These are phyloP conservation scores for Phytophthora tentaculata DNA, from an alignment of 352 stramenopile species.

Conservation along the genomic window DNA sequence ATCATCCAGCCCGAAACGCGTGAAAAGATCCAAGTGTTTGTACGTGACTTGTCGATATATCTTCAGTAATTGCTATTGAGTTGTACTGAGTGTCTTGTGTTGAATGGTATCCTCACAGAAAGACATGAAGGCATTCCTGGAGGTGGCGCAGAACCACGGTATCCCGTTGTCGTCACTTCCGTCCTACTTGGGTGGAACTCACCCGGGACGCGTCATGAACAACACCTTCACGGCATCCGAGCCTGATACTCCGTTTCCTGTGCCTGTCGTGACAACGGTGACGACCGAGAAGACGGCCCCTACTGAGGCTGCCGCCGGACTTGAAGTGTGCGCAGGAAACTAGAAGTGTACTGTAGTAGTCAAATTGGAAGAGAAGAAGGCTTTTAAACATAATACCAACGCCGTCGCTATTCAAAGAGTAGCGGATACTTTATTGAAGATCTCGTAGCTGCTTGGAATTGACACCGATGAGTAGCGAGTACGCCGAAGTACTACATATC, in stretches of 20 bases:
- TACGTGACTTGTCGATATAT: conserved; percentile 44
- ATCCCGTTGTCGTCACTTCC: conserved; percentile 68
- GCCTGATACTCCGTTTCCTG: conserved; percentile 60
- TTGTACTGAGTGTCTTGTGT: not conserved
- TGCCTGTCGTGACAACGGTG: conserved; percentile 13
- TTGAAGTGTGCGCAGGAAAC: conserved; percentile 26
- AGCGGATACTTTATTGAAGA: no score
- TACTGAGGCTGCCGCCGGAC: conserved; percentile 10
- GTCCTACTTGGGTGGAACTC: conserved; percentile 60
- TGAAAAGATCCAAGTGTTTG: conserved; percentile 87
- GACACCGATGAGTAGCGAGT: conserved; percentile 26
- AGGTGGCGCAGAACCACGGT: conserved; percentile 63
- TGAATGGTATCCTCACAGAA: conserved; percentile 42
- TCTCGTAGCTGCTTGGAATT: conserved; percentile 20
- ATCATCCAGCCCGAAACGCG: conserved; percentile 79
- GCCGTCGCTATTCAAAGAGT: conserved; percentile 7
- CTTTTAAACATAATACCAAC: not conserved
- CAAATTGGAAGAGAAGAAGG: not conserved
- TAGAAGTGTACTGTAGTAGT: conserved; percentile 3
- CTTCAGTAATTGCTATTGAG: no score
- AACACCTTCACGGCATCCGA: conserved; percentile 71
- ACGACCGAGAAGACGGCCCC: conserved; percentile 10
- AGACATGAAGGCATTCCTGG: conserved; percentile 61
- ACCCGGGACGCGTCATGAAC: conserved; percentile 65
- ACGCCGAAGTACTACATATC: conserved; percentile 38